Base-by-base conservation (phyloP, 805 yeast species). In the Candida caryicola region DNA sequence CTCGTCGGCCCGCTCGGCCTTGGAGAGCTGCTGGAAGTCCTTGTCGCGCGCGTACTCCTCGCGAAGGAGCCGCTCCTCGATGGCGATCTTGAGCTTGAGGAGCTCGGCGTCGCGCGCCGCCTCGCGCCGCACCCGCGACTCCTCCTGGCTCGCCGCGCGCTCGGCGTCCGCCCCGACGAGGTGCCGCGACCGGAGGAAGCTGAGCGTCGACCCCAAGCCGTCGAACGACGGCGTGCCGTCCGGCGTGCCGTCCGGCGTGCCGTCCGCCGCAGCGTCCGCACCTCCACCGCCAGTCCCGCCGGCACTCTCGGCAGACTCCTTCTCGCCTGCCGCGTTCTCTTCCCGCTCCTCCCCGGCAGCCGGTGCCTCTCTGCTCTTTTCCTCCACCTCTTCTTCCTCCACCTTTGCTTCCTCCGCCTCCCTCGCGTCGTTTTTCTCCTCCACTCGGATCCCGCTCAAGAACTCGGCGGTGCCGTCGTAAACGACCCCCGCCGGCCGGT, bases 391-490 rank as follows among this genome's bases (percentile, higher is more conserved):
- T 52, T 54, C 60, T 37, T 62, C 71, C 2, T 46, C 29, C 14
- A 43, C 53, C 14, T 55, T 41, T 12, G 46, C 35, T 23, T 17
- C 29, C 33, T 23, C 14, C 36, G 27, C 26, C 16, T 19, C 31
- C 5, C 44, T 52, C 13, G 36, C 17, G 1, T 64, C 60, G 25
- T 53, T 60, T 36, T 61, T 70, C 3, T 43, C 31, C 14, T 45
- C 52, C 19, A 47, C 54, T 23, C 62, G 55, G 32, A 60, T 48
- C 9, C 50, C 41, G 15, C 47, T 51, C 44, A 55, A 49, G 41
- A 72, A 70, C 23, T 69, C 76, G 19, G 57, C 55, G 1, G 74
- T 74, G 17, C 66, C 74, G 46, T 74, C 40, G 16, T 46, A 54
- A 3, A 54, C 49, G 28, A 2, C 49, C 51, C 6, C 37, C 36